phyloP scores from a whole-genome alignment of 306 rosid species.

The Quercus variabilis region DNA sequence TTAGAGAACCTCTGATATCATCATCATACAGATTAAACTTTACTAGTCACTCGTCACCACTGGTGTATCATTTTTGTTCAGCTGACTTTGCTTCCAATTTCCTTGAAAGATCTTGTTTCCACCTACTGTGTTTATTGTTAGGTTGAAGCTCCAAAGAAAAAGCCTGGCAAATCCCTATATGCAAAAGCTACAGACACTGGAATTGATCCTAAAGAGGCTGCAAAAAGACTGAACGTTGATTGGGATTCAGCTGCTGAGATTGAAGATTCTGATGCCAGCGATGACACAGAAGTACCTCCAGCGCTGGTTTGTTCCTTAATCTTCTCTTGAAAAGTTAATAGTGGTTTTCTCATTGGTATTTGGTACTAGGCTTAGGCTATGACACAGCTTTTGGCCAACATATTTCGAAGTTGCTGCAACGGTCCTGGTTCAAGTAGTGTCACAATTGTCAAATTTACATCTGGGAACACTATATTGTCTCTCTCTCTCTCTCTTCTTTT shows the following conservation, averaged over 20 bases:
- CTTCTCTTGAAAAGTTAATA: background rate
- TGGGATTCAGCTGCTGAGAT: constrained; percentile 98
- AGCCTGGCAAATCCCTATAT: constrained; percentile 78
- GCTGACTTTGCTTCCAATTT: background rate
- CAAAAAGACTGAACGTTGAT: constrained; percentile 70
- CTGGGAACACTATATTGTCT: no score
- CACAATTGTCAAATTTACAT: background rate
- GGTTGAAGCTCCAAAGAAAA: constrained; percentile 63
- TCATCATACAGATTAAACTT: background rate
- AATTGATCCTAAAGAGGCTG: constrained; percentile 73
- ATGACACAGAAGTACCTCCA: constrained; percentile 77
- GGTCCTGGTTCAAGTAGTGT: background rate
- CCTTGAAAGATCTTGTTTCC: background rate
- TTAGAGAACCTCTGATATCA: background rate
- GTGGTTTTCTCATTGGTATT: background rate
- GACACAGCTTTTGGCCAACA: background rate
- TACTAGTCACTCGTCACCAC: background rate
- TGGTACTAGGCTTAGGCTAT: background rate
- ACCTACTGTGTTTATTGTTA: constrained; percentile 21
- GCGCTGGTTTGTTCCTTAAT: constrained; percentile 61
- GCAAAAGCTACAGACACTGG: constrained; percentile 91
- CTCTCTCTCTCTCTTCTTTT: no score
- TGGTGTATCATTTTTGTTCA: background rate
- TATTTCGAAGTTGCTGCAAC: background rate
- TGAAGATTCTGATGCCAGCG: constrained; percentile 45